Base-by-base conservation (phyloP, 805 yeast genomes). In the Wickerhamomyces kurtzmanii region DNA sequence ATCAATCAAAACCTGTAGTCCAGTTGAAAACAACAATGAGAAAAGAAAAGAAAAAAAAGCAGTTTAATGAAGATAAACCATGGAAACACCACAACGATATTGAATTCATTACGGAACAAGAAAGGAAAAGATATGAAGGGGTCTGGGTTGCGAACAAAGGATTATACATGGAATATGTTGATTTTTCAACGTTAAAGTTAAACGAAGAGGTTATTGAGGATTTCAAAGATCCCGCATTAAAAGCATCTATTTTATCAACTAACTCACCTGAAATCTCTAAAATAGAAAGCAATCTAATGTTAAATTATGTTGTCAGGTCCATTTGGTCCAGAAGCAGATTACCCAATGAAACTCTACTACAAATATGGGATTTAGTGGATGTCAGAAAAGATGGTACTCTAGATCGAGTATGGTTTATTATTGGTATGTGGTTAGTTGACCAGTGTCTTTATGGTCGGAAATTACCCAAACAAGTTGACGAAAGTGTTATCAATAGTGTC, bases 381-480 rank as follows among this genome's bases (percentile, higher is more conserved):
- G 65, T 55, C 31, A 51, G 75, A 39, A 52, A 59, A 25, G 91
- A 81, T 48, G 94, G 94, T 0, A 71, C 82, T 1, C 57, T 91
- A 30, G 79, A 76, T 39, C 71, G 83, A 36, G 77, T 75, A 20
- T 89, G 87, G 37, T 91, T 91, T 43, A 57, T 89, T 18, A 89
- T 87, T n/a, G 98, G 98, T 0, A 87, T 83, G 81, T 91, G 98
- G 98, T 55, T 87, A 5, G 87, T 91, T 3, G 99, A 91, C 51
- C 98, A 91, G 54, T 83, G 96, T 47, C 61, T 91, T 10, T 91
- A 89, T 48, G 98, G 98, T 0, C 64, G 94, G 22, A 91, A 91
- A 49, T 57, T 91, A 27, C 97, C 98, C 0, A 65, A 70, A 33
- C 54, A 54, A 21, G 70, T 91, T 5, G 75, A 69, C 22, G 71